Conservation (phyloP, 164 flowering plant species). For the Brasenia schreberi region DNA sequence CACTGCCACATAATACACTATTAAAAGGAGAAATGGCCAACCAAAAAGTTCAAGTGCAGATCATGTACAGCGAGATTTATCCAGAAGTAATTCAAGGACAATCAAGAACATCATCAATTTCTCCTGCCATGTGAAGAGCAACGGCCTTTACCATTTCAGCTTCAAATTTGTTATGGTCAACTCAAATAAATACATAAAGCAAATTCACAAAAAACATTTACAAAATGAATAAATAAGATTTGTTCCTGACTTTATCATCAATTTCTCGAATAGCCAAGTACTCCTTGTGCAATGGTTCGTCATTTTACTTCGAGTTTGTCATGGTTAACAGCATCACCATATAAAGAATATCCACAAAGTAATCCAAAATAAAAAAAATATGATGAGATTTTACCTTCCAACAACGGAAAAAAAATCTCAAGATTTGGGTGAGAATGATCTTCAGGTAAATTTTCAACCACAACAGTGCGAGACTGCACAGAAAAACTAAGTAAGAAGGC, state of each 20-base stretch:
- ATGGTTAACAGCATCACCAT: not conserved
- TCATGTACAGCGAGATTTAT: no score
- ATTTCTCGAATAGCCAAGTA: no score
- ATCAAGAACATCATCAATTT: not conserved
- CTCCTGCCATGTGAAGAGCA: no score
- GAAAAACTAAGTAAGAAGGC: not conserved
- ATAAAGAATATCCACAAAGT: not conserved
- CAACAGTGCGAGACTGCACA: constrained; percentile 66
- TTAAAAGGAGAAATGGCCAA: not conserved
- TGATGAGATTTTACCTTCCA: constrained; percentile 49
- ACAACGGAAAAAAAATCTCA: constrained; percentile 77
- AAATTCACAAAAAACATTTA: no score
- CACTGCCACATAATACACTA: constrained; percentile 28
- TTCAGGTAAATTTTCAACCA: constrained; percentile 94
- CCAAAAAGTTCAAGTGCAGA: not conserved
- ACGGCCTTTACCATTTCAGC: no score
- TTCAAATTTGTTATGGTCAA: no score
- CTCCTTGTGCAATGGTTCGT: no score
- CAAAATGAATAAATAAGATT: no score
- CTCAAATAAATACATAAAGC: no score
- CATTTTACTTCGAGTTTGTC: no score
- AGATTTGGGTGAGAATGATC: constrained; percentile 92
- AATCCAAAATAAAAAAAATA: not conserved
- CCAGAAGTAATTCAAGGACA: not conserved
- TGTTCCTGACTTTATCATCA: no score